These are phyloP conservation scores for Claviceps humidiphila DNA, from an alignment of 2,329 filamentous ascomycete species.

Conservation along the genomic window DNA sequence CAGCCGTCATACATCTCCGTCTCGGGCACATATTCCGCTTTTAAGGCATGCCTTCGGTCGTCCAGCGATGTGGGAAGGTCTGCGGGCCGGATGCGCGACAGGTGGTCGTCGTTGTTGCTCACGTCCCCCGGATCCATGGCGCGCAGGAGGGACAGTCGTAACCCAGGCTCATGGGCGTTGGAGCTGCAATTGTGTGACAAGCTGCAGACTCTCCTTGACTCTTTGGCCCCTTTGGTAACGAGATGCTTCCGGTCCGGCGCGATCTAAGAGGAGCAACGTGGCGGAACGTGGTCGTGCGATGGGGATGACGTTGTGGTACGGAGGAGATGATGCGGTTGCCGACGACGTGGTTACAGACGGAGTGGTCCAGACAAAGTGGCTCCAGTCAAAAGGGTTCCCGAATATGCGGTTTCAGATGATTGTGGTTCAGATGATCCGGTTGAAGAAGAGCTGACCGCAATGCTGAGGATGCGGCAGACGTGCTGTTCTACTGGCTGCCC, in stretches of 20 bases:
- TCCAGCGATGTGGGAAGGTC: conserved; percentile 88
- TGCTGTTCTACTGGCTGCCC: too few species aligned
- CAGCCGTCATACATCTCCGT: conserved; percentile 98
- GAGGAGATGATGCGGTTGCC: too few species aligned
- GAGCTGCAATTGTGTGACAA: neutral
- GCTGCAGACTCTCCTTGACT: neutral
- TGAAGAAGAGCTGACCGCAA: too few species aligned
- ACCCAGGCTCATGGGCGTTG: conserved; percentile 20
- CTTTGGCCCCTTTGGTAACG: too few species aligned
- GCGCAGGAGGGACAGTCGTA: conserved; percentile 16
- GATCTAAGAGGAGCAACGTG: neutral
- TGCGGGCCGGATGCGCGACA: conserved; percentile 49
- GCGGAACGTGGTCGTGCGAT: conserved; percentile 1
- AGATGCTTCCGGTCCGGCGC: neutral
- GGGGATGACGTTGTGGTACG: neutral
- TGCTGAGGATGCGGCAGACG: too few species aligned
- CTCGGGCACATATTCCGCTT: conserved; percentile 54
- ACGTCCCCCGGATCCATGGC: conserved; percentile 47
- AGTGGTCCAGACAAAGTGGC: too few species aligned
- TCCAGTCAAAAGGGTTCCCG: too few species aligned
- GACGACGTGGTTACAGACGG: too few species aligned
- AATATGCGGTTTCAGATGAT: too few species aligned
- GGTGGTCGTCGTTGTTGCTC: conserved; percentile 25
- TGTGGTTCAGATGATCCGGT: too few species aligned
- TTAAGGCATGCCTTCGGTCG: conserved; percentile 60